Evolutionary conservation across 805 yeast species (phyloP), one percentile per base, ranked within the genome.

Genomic region (Tanozyma kutaoensis): DNA sequence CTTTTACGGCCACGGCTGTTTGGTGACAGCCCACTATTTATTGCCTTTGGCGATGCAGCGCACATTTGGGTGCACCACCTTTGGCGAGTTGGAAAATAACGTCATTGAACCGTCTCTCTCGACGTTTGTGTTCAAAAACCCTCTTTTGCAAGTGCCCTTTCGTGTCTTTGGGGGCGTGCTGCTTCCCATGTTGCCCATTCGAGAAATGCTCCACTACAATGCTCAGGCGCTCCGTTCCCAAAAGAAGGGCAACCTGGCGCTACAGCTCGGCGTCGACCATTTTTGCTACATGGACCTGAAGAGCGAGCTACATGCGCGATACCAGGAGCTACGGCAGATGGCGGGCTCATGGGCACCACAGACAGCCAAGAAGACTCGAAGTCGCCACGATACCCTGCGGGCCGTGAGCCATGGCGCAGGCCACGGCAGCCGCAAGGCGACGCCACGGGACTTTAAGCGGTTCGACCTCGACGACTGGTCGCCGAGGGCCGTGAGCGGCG

Each of bases 1-100:
- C 31, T 36, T 36, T 23, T 36, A 34, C 23, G 28, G 30, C 21
- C 36, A 35, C 17, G 39, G 39, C 13, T 36, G 39, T 26, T 23
- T 30, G 13, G 32, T 36, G 18, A 18, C 23, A 7, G 14, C 31
- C 16, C 22, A 26, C 24, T 27, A 25, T 20, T 34, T 28, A 14
- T 15, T 34, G 13, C 39, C 39, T 11, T 13, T 10, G 9, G 4
- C 31, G 9, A 20, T 24, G 3, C 22, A 29, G 9, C 12, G 14
- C 11, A 12, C 19, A 14, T 26, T n/a, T 5, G 20, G 20, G 9
- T 8, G 8, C 20, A 17, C 9, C 10, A 8, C 24, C 13, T 20
- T 31, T 5, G 35, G 28, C 8, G 9, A 8, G 2, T 12, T 31
- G 15, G 37, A 33, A 21, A 8, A 11, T 15, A 14, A 25, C 5